Conservation (phyloP, 2,329 filamentous ascomycete species). For the Ophiostoma himal-ulmi region DNA sequence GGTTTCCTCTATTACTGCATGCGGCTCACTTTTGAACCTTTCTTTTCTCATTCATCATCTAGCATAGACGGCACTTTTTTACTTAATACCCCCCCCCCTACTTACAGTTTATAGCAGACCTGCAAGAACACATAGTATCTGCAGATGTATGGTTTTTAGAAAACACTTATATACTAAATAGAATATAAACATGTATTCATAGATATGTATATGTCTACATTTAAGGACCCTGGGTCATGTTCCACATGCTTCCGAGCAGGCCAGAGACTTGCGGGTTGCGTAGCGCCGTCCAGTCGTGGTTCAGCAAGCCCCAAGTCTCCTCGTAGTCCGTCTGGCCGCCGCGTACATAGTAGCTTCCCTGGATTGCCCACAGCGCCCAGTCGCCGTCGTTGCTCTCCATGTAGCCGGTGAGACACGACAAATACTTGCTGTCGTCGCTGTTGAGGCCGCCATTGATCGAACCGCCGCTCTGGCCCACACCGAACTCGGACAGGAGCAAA, state of each 20-base stretch:
- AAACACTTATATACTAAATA: neutral
- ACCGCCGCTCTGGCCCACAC: slow-evolving; percentile 45
- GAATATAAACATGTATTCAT: neutral
- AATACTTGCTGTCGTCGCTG: slow-evolving; percentile 43
- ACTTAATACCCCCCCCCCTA: slow-evolving; percentile 24
- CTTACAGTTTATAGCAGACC: slow-evolving; percentile 14
- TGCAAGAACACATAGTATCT: neutral
- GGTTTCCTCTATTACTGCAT: neutral
- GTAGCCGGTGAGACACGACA: slow-evolving; percentile 48
- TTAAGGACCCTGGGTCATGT: slow-evolving; percentile 35
- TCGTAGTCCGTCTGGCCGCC: slow-evolving; percentile 45
- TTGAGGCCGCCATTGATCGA: slow-evolving; percentile 36
- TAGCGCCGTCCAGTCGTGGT: slow-evolving; percentile 37
- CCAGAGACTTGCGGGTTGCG: slow-evolving; percentile 35
- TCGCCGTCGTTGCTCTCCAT: slow-evolving; percentile 52
- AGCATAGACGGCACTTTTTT: slow-evolving; percentile 25
- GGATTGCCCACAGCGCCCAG: slow-evolving; percentile 54
- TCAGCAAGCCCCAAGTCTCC: slow-evolving; percentile 45
- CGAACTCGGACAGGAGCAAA: slow-evolving; percentile 55
- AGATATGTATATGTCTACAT: neutral
- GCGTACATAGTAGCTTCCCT: slow-evolving; percentile 55
- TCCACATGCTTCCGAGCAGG: slow-evolving; percentile 37
- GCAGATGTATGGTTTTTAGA: neutral
- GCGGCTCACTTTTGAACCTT: neutral
- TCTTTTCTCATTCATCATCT: slow-evolving; percentile 14